Percentiles rank a stretch among this genome's conserved stretches.
These are phyloP conservation scores for Tillandsia leiboldiana DNA, from an alignment of 176 grass and related monocot species.

Conservation along the genomic window DNA sequence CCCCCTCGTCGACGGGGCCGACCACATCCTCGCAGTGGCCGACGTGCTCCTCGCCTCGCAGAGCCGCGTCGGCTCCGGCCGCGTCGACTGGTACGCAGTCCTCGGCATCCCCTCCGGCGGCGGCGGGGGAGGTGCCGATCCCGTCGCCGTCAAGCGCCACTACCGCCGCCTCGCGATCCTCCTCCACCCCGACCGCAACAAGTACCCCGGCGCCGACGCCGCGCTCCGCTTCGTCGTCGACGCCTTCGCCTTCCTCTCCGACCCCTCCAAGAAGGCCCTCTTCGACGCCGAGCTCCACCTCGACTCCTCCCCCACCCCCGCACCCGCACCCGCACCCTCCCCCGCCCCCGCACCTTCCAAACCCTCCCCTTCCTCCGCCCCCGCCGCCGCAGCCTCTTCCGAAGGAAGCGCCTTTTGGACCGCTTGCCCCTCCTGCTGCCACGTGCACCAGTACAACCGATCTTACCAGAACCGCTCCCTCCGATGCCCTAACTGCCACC, in stretches of 20 bases:
- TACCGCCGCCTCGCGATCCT: conserved; percentile 65
- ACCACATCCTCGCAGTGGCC: conserved; percentile 80
- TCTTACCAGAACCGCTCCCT: conserved; percentile 47
- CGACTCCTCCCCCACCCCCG: conserved; percentile 12
- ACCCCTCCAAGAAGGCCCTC: conserved; percentile 33
- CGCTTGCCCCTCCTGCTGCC: conserved; percentile 66
- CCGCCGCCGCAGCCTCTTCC: not conserved
- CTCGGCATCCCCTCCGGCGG: conserved; percentile 28
- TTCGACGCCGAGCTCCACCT: conserved; percentile 36
- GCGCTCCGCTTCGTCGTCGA: conserved; percentile 55
- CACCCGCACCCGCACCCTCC: conserved; percentile 7
- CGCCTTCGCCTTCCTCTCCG: conserved; percentile 61
- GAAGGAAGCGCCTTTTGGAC: conserved; percentile 58
- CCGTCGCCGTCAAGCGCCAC: conserved; percentile 31
- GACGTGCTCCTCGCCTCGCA: conserved; percentile 87
- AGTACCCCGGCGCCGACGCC: conserved; percentile 38
- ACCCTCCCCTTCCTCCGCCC: conserved; percentile 10
- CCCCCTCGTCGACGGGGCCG: conserved; percentile 57
- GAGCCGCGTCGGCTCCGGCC: conserved; percentile 57
- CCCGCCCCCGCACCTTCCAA: conserved; percentile 31
- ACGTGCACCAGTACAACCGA: conserved; percentile 62
- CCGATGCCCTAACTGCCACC: conserved; percentile 66
- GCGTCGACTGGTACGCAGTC: conserved; percentile 57
- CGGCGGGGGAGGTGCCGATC: conserved; percentile 15
- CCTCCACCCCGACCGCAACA: conserved; percentile 40